Conservation (phyloP, 352 stramenopile species). For the Hyphochytrium catenoides region DNA sequence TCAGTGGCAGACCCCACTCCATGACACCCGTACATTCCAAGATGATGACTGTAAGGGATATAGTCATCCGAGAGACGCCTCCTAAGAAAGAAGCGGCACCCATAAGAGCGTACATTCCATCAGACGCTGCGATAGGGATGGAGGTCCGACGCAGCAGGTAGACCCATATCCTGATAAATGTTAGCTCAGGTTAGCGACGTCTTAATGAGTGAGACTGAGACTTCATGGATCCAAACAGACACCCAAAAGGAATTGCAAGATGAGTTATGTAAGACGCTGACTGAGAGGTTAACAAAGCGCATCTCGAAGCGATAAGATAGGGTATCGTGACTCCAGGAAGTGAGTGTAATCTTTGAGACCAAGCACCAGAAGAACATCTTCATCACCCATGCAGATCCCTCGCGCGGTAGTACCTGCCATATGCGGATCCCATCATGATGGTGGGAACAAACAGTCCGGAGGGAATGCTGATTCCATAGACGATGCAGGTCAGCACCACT, state of each 20-base stretch:
- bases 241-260: too few species aligned
- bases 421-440: conserved; percentile 79
- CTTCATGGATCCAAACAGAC: too few species aligned
- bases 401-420: too few species aligned
- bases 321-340: too few species aligned
- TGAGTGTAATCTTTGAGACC: too few species aligned
- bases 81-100: conserved; percentile 82
- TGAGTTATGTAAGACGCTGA: too few species aligned
- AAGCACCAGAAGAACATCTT: too few species aligned
- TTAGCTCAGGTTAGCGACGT: too few species aligned
- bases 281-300: too few species aligned
- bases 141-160: conserved; percentile 27
- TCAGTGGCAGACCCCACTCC: conserved; percentile 91
- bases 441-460: conserved; percentile 90
- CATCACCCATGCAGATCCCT: too few species aligned
- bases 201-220: too few species aligned
- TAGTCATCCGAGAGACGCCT: conserved; percentile 73
- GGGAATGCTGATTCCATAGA: conserved; percentile 89
- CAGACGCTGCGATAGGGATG: conserved; percentile 33
- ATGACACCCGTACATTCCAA: conserved; percentile 95
- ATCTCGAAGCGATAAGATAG: too few species aligned
- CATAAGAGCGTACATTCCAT: conserved; percentile 90
- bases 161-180: conserved; percentile 37
- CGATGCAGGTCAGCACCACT: conserved; percentile 72
- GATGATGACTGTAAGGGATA: conserved; percentile 94